These are phyloP conservation scores for Rhododendron kiyosumense DNA, from an alignment of 148 eudicot genomes.

Conservation along the genomic window DNA sequence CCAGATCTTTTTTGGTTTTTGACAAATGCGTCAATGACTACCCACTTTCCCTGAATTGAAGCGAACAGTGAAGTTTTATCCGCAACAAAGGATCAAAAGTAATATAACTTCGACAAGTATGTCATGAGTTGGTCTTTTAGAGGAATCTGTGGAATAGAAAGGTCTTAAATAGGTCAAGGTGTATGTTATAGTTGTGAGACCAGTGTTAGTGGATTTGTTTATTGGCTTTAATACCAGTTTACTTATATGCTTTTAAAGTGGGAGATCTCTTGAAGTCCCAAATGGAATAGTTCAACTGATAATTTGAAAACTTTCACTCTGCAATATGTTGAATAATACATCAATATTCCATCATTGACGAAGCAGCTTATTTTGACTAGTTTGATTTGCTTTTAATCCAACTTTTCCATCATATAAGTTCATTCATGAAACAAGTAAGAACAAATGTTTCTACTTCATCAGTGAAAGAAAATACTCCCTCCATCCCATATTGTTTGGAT, in stretches of 20 bases:
- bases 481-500: too few species aligned
- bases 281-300: not conserved
- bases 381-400: not conserved
- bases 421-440: not conserved
- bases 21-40: not conserved
- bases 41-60: not conserved
- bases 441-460: not conserved
- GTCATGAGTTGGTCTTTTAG: not conserved
- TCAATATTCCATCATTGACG: not conserved
- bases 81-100: not conserved
- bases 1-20: not conserved
- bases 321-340: not conserved
- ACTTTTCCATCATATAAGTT: not conserved
- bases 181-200: not conserved
- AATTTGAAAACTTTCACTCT: not conserved
- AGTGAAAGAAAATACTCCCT: not conserved
- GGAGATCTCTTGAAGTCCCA: not conserved
- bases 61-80: not conserved
- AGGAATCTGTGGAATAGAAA: not conserved
- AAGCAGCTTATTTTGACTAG: not conserved
- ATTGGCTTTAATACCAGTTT: not conserved
- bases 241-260: not conserved
- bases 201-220: not conserved
- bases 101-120: not conserved
- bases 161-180: constrained; percentile 5